phyloP scores from a whole-genome alignment of 805 yeast species.

The Wickerhamiella hasegawae region DNA sequence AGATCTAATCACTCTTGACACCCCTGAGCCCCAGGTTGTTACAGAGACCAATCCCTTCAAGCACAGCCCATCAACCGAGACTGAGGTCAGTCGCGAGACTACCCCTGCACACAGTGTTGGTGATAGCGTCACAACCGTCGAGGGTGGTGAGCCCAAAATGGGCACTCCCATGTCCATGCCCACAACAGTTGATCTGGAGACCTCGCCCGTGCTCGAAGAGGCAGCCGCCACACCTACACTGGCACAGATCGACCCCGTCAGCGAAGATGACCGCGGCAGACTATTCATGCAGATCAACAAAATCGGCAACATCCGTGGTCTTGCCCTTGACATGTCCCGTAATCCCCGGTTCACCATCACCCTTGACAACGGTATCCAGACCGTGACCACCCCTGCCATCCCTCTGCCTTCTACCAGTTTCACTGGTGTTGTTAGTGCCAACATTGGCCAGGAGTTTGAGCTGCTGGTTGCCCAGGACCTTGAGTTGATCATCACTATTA shows the following conservation, averaged over 20 bases:
- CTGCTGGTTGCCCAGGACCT: slow-evolving; percentile 43
- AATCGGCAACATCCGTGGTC: slow-evolving; percentile 12
- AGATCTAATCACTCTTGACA: background rate
- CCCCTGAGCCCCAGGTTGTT: background rate
- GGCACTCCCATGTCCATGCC: background rate
- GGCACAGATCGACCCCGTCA: slow-evolving; percentile 14
- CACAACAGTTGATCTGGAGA: background rate
- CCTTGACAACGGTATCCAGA: slow-evolving; percentile 18
- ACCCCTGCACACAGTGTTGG: no score
- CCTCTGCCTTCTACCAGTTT: slow-evolving; percentile 11
- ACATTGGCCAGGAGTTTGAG: slow-evolving; percentile 54
- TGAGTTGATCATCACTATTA: slow-evolving; percentile 57
- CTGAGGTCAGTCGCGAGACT: background rate
- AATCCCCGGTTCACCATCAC: slow-evolving; percentile 15
- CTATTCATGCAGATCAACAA: slow-evolving; percentile 15
- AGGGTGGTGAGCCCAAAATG: no score
- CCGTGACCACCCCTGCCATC: slow-evolving; percentile 14
- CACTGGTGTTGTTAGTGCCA: slow-evolving; percentile 8
- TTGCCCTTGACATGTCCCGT: slow-evolving; percentile 14
- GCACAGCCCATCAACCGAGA: background rate
- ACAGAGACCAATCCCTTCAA: background rate
- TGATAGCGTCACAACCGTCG: no score
- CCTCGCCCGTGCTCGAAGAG: slow-evolving; percentile 5
- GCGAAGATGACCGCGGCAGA: slow-evolving; percentile 15
- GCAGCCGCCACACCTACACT: slow-evolving; percentile 3